Conservation (phyloP, 2,329 filamentous ascomycete species). For the Diaporthe sp. region DNA sequence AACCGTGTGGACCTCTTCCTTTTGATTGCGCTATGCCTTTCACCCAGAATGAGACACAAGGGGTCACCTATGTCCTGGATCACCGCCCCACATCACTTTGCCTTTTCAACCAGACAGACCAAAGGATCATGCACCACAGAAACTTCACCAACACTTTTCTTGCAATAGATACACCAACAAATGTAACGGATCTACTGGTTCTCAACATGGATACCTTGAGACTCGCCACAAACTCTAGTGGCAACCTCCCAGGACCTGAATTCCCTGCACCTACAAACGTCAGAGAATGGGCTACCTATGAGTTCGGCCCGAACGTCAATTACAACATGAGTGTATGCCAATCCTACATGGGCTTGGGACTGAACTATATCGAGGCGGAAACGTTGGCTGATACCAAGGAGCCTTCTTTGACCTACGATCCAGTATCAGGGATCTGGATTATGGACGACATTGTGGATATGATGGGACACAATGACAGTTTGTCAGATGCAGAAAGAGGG, state of each 20-base stretch:
- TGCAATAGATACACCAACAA: neutral
- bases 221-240: too few relatives aligned
- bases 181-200: neutral
- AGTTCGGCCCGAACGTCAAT: neutral
- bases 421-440: neutral
- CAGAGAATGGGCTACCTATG: neutral
- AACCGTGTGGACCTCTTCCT: too few relatives aligned
- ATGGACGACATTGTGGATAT: neutral
- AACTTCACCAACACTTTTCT: neutral
- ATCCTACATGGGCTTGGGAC: neutral
- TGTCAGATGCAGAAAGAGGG: too few relatives aligned
- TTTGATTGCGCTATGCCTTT: conserved; percentile 11
- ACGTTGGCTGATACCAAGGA: neutral
- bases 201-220: neutral
- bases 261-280: neutral
- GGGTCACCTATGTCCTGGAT: too few relatives aligned
- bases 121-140: neutral
- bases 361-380: neutral
- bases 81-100: neutral
- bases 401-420: conserved; percentile 2
- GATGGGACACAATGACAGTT: too few relatives aligned
- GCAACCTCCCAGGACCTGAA: too few relatives aligned
- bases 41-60: neutral
- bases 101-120: conserved; percentile 3
- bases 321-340: neutral